Evolutionary conservation across 192 early-diverging fungal genomes (phyloP).

Genomic region (Gaertneriomyces semiglobifer): DNA sequence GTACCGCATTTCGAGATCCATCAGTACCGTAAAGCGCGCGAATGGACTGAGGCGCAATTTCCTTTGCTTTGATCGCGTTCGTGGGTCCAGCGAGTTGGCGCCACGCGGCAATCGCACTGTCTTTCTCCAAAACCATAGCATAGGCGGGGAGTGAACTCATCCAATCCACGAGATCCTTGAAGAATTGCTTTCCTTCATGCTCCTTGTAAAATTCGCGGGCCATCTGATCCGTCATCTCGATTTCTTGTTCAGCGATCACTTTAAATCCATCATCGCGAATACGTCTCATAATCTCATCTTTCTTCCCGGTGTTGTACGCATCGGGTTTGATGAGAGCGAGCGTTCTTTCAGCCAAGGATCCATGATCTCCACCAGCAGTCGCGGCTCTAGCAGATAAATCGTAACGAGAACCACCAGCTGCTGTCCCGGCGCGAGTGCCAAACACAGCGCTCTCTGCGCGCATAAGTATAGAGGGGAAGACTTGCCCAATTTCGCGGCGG

Average conservation of each 20-base stretch:
- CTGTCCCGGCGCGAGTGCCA: constrained; percentile 23
- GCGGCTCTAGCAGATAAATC: constrained; percentile 6
- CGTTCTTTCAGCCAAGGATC: constrained; percentile 34
- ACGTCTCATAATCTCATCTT: constrained; percentile 44
- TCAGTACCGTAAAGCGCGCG: constrained; percentile 56
- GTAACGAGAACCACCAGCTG: constrained; percentile 5
- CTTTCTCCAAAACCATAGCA: constrained; percentile 56
- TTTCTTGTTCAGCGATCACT: constrained; percentile 44
- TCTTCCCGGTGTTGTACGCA: constrained; percentile 44
- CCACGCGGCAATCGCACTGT: constrained; percentile 52
- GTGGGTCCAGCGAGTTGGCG: constrained; percentile 55
- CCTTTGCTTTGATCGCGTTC: constrained; percentile 53
- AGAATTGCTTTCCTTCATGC: constrained; percentile 41
- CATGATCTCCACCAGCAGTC: neutral
- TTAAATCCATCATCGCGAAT: constrained; percentile 38
- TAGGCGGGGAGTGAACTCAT: constrained; percentile 57
- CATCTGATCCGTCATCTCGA: constrained; percentile 32
- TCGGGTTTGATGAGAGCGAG: constrained; percentile 56
- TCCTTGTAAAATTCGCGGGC: constrained; percentile 52
- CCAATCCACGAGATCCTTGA: constrained; percentile 47
- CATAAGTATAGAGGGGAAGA: constrained; percentile 43
- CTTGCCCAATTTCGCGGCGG: constrained; percentile 42
- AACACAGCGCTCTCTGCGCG: constrained; percentile 12
- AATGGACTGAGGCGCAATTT: constrained; percentile 51
- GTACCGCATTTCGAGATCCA: constrained; percentile 53